Percentiles rank a stretch among this genome's conserved stretches.
These are phyloP conservation scores for Ochromonas danica DNA, from an alignment of 108 stramenopile species.

Conservation along the genomic window DNA sequence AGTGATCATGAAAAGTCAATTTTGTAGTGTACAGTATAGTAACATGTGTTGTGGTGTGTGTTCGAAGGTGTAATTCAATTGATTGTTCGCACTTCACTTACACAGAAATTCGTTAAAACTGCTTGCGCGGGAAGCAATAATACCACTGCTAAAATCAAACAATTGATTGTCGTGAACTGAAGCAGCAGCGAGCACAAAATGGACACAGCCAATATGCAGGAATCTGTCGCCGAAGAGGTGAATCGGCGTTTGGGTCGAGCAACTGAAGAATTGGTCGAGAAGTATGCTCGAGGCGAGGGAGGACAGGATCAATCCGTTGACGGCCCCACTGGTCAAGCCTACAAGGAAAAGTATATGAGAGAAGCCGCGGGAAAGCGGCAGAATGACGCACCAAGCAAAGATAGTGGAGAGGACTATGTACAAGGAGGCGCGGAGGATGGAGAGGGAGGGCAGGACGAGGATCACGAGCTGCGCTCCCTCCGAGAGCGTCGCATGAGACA, in stretches of 20 bases:
- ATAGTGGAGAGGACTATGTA: constrained; percentile 18
- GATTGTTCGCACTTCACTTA: no score
- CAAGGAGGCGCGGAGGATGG: constrained; percentile 38
- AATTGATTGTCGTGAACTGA: no score
- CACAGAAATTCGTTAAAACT: no score
- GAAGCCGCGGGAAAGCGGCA: constrained; percentile 41
- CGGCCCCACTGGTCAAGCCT: constrained; percentile 37
- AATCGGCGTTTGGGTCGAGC: constrained; percentile 56
- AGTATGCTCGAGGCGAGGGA: constrained; percentile 41
- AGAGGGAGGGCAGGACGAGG: constrained; percentile 51
- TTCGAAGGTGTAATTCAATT: no score
- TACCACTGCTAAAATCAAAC: no score
- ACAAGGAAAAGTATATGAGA: constrained; percentile 34
- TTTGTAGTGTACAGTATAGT: no score
- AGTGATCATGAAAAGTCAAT: no score
- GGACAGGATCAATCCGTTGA: constrained; percentile 37
- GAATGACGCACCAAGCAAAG: constrained; percentile 35
- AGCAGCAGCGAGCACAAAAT: no score
- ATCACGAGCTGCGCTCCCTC: constrained; percentile 44
- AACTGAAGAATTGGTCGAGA: constrained; percentile 53
- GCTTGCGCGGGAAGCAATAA: no score
- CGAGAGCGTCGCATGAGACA: constrained; percentile 75
- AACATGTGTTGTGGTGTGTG: no score
- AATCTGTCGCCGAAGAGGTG: constrained; percentile 51
- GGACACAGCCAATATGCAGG: constrained; percentile 38